A percentile compares a stretch with the other conserved stretches of the same genome.
phyloP scores from a whole-genome alignment of 768 basidiomycete species.

The Rubroboletus satanas region DNA sequence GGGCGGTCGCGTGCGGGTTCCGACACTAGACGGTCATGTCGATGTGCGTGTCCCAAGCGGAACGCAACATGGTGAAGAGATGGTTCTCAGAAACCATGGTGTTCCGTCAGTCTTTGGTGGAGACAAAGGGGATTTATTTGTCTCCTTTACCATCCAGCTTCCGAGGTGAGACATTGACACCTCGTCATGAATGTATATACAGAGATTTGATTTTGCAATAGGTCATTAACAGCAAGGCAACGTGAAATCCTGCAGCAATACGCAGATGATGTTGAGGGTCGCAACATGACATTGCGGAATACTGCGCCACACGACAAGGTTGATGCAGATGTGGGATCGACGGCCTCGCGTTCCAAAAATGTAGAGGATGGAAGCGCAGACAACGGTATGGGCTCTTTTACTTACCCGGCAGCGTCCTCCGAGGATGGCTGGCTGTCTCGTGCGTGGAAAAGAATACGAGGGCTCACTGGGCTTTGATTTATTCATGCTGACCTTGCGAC shows the following conservation, averaged over 20 bases:
- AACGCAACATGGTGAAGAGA: conserved; percentile 96
- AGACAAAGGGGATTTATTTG: conserved; percentile 80
- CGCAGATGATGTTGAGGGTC: conserved; percentile 90
- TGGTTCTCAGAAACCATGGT: conserved; percentile 87
- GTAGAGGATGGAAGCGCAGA: conserved; percentile 23
- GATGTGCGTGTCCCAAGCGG: conserved; percentile 90
- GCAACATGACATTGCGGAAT: conserved; percentile 23
- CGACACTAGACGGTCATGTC: conserved; percentile 93
- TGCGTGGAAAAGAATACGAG: conserved; percentile 62
- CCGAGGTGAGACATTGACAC: conserved; percentile 65
- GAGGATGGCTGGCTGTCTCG: conserved; percentile 66
- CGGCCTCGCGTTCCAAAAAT: conserved; percentile 17
- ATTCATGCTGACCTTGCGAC: conserved; percentile 40
- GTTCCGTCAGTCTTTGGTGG: conserved; percentile 58
- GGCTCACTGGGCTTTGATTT: conserved; percentile 68
- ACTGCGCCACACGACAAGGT: conserved; percentile 14
- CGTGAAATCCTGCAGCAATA: conserved; percentile 84
- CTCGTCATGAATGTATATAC: conserved; percentile 6
- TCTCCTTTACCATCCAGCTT: conserved; percentile 81
- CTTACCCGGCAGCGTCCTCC: conserved; percentile 50
- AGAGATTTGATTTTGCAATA: conserved; percentile 30
- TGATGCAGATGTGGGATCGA: conserved; percentile 12
- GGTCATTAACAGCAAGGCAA: conserved; percentile 80
- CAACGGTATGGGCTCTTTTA: conserved; percentile 77
- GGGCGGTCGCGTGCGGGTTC: conserved; percentile 90